Evolutionary conservation across 352 stramenopile species (phyloP), one percentile per base, ranked within the genome.

Genomic region (Nothophytophthora sp.): DNA sequence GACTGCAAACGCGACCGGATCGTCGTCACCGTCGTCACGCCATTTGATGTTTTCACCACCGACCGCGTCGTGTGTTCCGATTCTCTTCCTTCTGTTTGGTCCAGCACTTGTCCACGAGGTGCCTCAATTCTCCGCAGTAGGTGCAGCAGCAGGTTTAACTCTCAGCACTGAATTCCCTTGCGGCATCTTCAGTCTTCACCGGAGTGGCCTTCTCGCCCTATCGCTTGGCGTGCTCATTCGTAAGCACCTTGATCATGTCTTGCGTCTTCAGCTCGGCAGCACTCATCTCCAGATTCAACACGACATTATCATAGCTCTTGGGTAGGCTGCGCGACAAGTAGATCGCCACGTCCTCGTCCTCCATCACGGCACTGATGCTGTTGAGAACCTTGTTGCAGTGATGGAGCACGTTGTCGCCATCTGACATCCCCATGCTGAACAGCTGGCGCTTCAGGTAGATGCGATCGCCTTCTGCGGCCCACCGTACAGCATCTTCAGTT

Each of bases 361-460:
- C 34, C 34, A 39, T 39, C 34, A 24, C 23, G 15, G 34, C 34
- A 9, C 34, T 18, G 34, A 39, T 39, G 32, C 15, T 60, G 42
- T 54, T 54, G 32, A 60, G 43, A 22, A 54, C 52, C 19, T 60
- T 23, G 15, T 52, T 41, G 44, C 44, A 52, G 35, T 60, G 52
- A n/a, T 60, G 41, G 20, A 55, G n/a, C 9, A 61, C 33, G 22
- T 55, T 55, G n/a, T 16, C 43, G 53, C 43, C 44, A 55, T 55
- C 53, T n/a, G 19, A 4, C 43, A 55, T 61, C 34, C 39, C 43
- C 33, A 55, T 40, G 32, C 44, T 61, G 53, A 61, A 61, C 12
- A 55, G 25, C 25, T 53, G 38, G 15, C 53, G 48, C 32, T 62
- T 62, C 43, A 62, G 40, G 37, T 61, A 62, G 29, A 62, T 62